Base-by-base conservation (phyloP, 306 rosid species). In the Crataegus laevigata region DNA sequence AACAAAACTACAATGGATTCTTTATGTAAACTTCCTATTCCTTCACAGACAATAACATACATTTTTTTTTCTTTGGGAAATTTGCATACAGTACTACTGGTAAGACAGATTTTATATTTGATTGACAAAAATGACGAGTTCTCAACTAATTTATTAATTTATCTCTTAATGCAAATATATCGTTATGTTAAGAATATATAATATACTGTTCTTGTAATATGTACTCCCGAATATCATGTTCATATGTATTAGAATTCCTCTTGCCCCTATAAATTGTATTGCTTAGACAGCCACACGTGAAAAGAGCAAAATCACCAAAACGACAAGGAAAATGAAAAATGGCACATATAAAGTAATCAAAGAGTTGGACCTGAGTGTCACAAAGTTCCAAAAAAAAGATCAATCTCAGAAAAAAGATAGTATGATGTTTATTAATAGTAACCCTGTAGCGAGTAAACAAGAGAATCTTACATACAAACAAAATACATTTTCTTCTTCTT, bases 341-440 rank as follows among this genome's bases (percentile, higher is more conserved):
- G 70, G 73, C 81, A 78, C n/a, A 5, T 62, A 60, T 43, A 72
- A 80, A 72, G 82, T 74, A 75, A 80, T 82, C 83, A 78, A 55
- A 64, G 60, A 69, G 36, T 61, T 74, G 81, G 83, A 76, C 69
- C 69, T 22, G 21, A 52, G 57, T 58, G 71, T 51, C 75, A 71
- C 72, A 80, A 80, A 68, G 45, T 78, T 79, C 81, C 79, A 76
- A 55, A 69, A 7, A 5, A 82, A 79, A 74, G 15, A 69, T 61
- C 36, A 51, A 19, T 17, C 52, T 68, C 36, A 75, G 59, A 52
- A 71, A 63, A 75, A n/a, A 36, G 68, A 57, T 75, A 51, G 71
- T 76, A 74, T 68, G 75, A 78, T 65, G 24, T 78, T 71, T 59
- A 57, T 60, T 52, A 80, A 59, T 65, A 15, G 67, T 68, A 72